These are phyloP conservation scores for Rhizophagus prolifer DNA, from an alignment of 192 early-diverging fungal genomes.

Conservation along the genomic window DNA sequence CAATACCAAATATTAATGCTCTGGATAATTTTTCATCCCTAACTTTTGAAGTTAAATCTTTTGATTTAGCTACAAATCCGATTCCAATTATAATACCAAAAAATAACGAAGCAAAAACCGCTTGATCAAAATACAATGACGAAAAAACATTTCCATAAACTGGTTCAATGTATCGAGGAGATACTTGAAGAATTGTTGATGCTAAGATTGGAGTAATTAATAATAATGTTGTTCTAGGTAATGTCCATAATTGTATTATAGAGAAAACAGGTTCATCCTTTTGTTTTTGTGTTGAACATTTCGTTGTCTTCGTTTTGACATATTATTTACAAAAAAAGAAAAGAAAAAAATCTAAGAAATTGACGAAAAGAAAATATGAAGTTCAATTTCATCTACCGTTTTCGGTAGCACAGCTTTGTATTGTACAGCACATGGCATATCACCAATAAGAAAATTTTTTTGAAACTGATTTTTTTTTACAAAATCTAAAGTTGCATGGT, in stretches of 20 bases:
- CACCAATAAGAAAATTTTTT: no score
- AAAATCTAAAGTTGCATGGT: no score
- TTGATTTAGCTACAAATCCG: slow-evolving; percentile 2
- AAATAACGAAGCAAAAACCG: slow-evolving; percentile 36
- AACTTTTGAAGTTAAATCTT: neutral
- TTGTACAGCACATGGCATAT: no score
- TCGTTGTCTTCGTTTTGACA: neutral
- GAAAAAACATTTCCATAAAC: slow-evolving; percentile 69
- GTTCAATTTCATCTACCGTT: no score
- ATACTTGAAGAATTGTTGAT: slow-evolving; percentile 46
- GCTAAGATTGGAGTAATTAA: slow-evolving; percentile 44
- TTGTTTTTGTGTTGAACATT: slow-evolving; percentile 6
- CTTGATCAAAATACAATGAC: slow-evolving; percentile 44
- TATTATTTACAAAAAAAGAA: neutral
- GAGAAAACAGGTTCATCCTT: slow-evolving; percentile 17
- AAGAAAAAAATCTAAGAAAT: no score
- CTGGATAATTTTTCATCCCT: slow-evolving; percentile 32
- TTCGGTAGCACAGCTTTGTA: no score
- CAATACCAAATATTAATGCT: slow-evolving; percentile 47
- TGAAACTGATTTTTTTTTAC: no score
- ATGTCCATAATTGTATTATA: slow-evolving; percentile 34
- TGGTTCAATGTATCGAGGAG: slow-evolving; percentile 64
- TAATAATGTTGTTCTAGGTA: slow-evolving; percentile 40
- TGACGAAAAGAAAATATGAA: no score
- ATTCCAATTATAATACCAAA: slow-evolving; percentile 49